Conservation (phyloP, 2,329 filamentous ascomycete species). For the Cladophialophora carrionii region DNA sequence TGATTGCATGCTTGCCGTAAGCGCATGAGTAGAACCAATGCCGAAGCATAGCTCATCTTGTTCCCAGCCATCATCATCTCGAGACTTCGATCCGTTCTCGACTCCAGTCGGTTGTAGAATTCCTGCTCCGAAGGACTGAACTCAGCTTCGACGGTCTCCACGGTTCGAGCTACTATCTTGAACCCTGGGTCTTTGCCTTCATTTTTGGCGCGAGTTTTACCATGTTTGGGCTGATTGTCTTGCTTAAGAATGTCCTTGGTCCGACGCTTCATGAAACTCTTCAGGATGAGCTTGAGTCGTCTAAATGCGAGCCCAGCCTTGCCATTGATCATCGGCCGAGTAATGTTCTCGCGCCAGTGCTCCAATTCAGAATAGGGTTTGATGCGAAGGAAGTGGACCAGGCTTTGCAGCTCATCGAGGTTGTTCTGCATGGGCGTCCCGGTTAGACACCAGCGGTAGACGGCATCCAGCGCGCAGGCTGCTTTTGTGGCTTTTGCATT, state of each 20-base stretch:
- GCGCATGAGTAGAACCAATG: slow-evolving; percentile 86
- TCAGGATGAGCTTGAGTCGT: slow-evolving; percentile 79
- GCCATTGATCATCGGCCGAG: slow-evolving; percentile 83
- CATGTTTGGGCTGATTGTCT: slow-evolving; percentile 71
- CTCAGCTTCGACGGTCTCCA: slow-evolving; percentile 75
- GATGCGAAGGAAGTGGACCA: slow-evolving; percentile 90
- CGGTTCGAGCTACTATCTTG: slow-evolving; percentile 87
- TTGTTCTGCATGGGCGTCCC: slow-evolving; percentile 99
- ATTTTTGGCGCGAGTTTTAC: slow-evolving; percentile 45
- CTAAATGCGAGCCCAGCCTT: slow-evolving; percentile 86
- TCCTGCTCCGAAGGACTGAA: slow-evolving; percentile 78
- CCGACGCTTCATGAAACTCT: slow-evolving; percentile 97
- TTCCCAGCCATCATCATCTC: slow-evolving; percentile 83
- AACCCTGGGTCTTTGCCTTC: slow-evolving; percentile 69
- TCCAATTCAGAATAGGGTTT: slow-evolving; percentile 84
- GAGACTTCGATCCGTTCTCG: slow-evolving; percentile 81
- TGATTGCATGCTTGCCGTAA: slow-evolving; percentile 95
- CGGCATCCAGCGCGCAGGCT: slow-evolving; percentile 78
- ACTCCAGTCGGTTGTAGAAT: slow-evolving; percentile 84
- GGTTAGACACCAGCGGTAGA: slow-evolving; percentile 94
- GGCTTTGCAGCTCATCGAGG: slow-evolving; percentile 89
- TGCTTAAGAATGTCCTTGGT: slow-evolving; percentile 96
- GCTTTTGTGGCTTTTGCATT: slow-evolving; percentile 95
- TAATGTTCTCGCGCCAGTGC: slow-evolving; percentile 91
- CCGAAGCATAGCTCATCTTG: slow-evolving; percentile 87